Evolutionary conservation across 2,329 filamentous ascomycete genomes (phyloP).

Genomic region (Iodosphaeria phyllophila): DNA sequence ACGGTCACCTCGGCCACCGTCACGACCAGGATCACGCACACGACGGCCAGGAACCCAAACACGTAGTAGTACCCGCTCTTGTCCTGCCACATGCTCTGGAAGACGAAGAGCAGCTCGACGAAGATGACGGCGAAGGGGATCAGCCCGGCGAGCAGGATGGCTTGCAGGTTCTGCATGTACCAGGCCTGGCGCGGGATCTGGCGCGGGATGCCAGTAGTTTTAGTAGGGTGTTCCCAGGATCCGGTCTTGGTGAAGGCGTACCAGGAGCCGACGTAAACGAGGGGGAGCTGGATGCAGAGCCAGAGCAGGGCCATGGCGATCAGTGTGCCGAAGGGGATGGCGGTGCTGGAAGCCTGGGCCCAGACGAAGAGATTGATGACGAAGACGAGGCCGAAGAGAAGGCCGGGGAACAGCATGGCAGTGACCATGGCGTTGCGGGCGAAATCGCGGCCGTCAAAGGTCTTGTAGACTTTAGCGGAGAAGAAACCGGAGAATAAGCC

Average conservation of each 20-base stretch:
- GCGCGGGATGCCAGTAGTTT: slow-evolving; percentile 51
- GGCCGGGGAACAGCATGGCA: slow-evolving; percentile 59
- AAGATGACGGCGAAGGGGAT: slow-evolving; percentile 78
- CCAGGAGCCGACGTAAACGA: slow-evolving; percentile 68
- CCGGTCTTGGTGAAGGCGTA: slow-evolving; percentile 50
- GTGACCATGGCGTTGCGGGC: slow-evolving; percentile 61
- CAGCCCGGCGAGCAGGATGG: slow-evolving; percentile 53
- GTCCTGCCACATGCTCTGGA: slow-evolving; percentile 76
- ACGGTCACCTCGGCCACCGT: slow-evolving; percentile 72
- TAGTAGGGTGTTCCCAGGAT: slow-evolving; percentile 67
- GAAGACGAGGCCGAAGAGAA: slow-evolving; percentile 58
- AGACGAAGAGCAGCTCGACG: slow-evolving; percentile 72
- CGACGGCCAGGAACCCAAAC: slow-evolving; percentile 67
- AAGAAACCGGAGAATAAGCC: slow-evolving; percentile 78
- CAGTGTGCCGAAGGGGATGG: slow-evolving; percentile 66
- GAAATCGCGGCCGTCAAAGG: slow-evolving; percentile 60
- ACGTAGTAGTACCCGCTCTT: slow-evolving; percentile 88
- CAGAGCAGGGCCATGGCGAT: slow-evolving; percentile 56
- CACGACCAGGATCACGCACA: slow-evolving; percentile 52
- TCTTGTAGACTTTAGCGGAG: slow-evolving; percentile 66
- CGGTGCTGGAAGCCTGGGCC: slow-evolving; percentile 76
- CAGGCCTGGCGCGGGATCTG: slow-evolving; percentile 59
- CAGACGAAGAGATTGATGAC: slow-evolving; percentile 78
- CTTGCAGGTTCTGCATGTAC: slow-evolving; percentile 48
- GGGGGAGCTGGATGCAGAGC: slow-evolving; percentile 70